Evolutionary conservation across 164 flowering plant genomes (phyloP), one percentile per base, ranked within the genome.

Genomic region (Litsea cubeba): DNA sequence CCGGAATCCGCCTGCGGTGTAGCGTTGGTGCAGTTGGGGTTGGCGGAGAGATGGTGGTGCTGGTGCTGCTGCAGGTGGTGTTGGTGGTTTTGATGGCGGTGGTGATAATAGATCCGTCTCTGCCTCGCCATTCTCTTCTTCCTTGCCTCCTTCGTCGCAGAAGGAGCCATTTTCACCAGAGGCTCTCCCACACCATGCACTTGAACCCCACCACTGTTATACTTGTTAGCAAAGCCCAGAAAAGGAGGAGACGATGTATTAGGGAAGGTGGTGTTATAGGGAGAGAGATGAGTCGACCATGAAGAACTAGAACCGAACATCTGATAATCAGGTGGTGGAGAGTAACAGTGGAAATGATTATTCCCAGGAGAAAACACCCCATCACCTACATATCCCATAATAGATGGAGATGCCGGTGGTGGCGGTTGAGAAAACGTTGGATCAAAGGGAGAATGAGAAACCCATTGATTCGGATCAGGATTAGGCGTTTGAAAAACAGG

Each of bases 71-170:
- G n/a, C n/a, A n/a, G n/a, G n/a, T n/a, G n/a, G n/a, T n/a, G n/a
- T 26, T 79, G 81, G 62, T 73, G 46, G 26, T 79, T 79, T 8
- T 81, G 83, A 60, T 76, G 73, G 5, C 77, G 82, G 54, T 88
- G 90, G 70, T 92, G 93, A 4, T 85, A 66, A 23, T 77, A 77
- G 30, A 85, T 57, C 84, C 94, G 78, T 75, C 90, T 84, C 76
- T 94, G 97, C 73, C 94, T 79, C 0, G 97, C 97, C 98, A 94
- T 94, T 70, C 98, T 81, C 82, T 94, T 94, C 89, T 91, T 92
- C 84, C 98, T 85, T 1, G 98, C 98, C 68, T 94, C 98, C 69
- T 89, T 91, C 0, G 98, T 94, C 0, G 97, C 97, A 3, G 91
- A 90, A 1, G 98, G 75, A 2, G 92, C 95, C 57, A 86, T 70